These are phyloP conservation scores for Cladophialophora exuberans DNA, from an alignment of 2,329 filamentous ascomycete species.

Conservation along the genomic window DNA sequence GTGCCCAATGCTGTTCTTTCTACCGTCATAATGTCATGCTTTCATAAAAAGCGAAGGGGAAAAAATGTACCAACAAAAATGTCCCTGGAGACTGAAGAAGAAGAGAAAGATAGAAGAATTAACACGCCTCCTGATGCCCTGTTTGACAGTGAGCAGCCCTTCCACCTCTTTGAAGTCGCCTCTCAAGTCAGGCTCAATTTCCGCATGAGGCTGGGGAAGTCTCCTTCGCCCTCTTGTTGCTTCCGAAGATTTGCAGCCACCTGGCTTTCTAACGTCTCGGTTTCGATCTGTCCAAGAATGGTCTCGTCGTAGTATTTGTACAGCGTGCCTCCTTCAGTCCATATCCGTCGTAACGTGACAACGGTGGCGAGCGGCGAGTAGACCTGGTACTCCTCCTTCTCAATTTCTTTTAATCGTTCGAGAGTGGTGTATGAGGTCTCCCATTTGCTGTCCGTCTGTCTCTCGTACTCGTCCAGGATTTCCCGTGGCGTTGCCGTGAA, in stretches of 20 bases:
- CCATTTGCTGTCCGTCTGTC: slow-evolving; percentile 64
- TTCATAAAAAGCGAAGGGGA: too few species aligned
- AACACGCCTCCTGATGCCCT: too few species aligned
- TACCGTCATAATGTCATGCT: too few species aligned
- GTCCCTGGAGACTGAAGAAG: too few species aligned
- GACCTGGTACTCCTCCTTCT: slow-evolving; percentile 62
- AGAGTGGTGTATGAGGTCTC: slow-evolving; percentile 57
- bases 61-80: too few species aligned
- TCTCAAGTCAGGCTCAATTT: slow-evolving; percentile 30
- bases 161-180: too few species aligned
- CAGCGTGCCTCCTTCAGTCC: slow-evolving; percentile 72
- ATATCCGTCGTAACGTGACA: slow-evolving; percentile 69
- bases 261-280: slow-evolving; percentile 56
- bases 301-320: slow-evolving; percentile 71
- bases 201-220: slow-evolving; percentile 32
- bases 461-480: slow-evolving; percentile 69
- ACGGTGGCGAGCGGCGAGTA: slow-evolving; percentile 56
- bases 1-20: too few species aligned
- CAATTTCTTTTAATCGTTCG: slow-evolving; percentile 57
- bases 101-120: too few species aligned
- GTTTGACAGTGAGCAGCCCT: background rate
- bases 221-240: slow-evolving; percentile 31
- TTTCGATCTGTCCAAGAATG: slow-evolving; percentile 56
- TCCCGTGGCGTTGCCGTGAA: slow-evolving; percentile 67
- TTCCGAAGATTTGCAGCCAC: slow-evolving; percentile 31